Evolutionary conservation across 306 rosid genomes (phyloP).

Genomic region (Acacia confusa): DNA sequence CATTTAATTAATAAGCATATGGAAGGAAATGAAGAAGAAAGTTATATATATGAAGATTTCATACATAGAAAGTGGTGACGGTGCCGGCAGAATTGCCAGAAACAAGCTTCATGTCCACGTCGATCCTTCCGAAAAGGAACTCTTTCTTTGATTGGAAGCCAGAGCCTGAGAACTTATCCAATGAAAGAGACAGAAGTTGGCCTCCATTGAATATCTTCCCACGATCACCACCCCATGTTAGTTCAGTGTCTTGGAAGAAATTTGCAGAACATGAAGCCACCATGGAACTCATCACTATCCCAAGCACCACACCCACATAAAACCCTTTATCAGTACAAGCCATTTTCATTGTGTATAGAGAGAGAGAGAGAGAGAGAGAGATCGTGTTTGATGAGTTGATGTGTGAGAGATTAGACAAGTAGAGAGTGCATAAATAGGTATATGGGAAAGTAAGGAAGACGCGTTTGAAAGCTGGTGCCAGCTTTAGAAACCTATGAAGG

Average conservation of each 20-base stretch:
- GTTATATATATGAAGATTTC: neutral
- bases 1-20: too few species aligned
- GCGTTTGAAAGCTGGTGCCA: neutral
- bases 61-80: conserved; percentile 75
- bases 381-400: conserved; percentile 25
- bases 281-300: conserved; percentile 33
- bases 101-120: conserved; percentile 74
- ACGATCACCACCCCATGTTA: conserved; percentile 66
- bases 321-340: conserved; percentile 22
- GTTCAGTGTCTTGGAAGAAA: conserved; percentile 62
- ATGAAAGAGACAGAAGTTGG: conserved; percentile 60
- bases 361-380: conserved; percentile 12
- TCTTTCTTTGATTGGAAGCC: conserved; percentile 74
- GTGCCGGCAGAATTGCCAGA: conserved; percentile 90
- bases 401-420: conserved; percentile 25
- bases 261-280: conserved; percentile 45
- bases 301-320: conserved; percentile 29
- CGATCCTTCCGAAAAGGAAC: conserved; percentile 67
- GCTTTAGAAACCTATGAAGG: neutral
- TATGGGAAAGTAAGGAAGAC: neutral
- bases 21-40: neutral
- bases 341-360: neutral
- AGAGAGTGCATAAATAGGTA: neutral
- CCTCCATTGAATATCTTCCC: conserved; percentile 65
- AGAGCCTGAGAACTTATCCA: conserved; percentile 81